phyloP scores from a whole-genome alignment of 2,329 filamentous ascomycete species.

The Fusarium pseudocircinatum region DNA sequence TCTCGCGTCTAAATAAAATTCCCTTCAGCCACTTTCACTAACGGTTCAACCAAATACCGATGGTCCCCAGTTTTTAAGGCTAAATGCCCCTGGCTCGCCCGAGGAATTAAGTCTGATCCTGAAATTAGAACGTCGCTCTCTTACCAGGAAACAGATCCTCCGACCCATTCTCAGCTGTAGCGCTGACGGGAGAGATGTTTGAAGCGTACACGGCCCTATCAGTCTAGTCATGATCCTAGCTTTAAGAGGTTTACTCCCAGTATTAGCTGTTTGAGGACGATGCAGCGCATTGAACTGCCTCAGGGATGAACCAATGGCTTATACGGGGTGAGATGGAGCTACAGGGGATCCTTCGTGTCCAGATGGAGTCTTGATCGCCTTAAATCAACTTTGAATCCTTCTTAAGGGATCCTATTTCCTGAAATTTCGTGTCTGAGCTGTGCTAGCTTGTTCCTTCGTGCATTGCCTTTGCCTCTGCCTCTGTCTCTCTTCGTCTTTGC shows the following conservation, averaged over 20 bases:
- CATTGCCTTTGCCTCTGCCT: background rate
- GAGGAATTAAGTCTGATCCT: conserved; percentile 4
- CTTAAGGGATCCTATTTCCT: background rate
- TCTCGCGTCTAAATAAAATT: background rate
- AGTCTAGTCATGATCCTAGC: conserved; percentile 8
- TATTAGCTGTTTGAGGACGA: conserved; percentile 7
- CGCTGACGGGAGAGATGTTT: background rate
- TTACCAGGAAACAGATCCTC: conserved; percentile 24
- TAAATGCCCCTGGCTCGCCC: conserved; percentile 8
- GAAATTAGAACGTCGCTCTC: conserved; percentile 17
- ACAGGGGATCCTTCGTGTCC: conserved; percentile 9
- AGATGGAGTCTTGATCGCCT: conserved; percentile 13
- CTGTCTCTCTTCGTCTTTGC: background rate
- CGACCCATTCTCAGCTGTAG: conserved; percentile 1
- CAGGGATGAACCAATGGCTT: background rate
- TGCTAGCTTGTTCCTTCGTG: background rate
- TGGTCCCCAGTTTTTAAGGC: conserved; percentile 30
- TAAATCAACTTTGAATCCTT: conserved; percentile 1
- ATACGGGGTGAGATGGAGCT: background rate
- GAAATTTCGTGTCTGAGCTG: background rate
- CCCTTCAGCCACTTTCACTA: background rate
- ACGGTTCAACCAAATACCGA: background rate
- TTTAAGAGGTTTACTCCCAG: background rate
- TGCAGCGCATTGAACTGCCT: background rate
- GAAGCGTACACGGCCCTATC: conserved; percentile 9